These are phyloP conservation scores for Pholiota molesta DNA, from an alignment of 768 basidiomycete species.

Conservation along the genomic window DNA sequence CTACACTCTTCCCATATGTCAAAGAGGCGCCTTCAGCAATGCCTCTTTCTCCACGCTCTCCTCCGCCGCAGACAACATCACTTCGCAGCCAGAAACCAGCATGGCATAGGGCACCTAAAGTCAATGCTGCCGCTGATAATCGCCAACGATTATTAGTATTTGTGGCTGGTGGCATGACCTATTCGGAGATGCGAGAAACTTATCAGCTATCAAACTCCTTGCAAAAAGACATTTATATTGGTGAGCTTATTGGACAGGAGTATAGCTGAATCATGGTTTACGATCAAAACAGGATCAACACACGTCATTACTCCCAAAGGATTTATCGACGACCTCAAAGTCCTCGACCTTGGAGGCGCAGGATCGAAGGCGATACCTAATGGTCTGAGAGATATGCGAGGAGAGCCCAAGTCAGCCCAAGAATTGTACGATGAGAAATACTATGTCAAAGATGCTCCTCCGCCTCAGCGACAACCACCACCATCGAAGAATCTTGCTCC, in stretches of 20 bases:
- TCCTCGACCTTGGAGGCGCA: slow-evolving; percentile 84
- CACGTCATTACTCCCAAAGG: slow-evolving; percentile 81
- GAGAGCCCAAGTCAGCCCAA: slow-evolving; percentile 59
- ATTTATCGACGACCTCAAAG: slow-evolving; percentile 87
- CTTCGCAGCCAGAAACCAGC: slow-evolving; percentile 87
- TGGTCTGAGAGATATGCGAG: slow-evolving; percentile 55
- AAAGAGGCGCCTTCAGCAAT: slow-evolving; percentile 71
- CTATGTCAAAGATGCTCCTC: slow-evolving; percentile 65
- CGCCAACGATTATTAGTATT: slow-evolving; percentile 87
- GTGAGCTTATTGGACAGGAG: slow-evolving; percentile 40
- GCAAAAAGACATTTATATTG: slow-evolving; percentile 91
- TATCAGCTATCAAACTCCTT: slow-evolving; percentile 76
- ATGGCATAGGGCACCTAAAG: slow-evolving; percentile 80
- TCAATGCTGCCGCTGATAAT: slow-evolving; percentile 48
- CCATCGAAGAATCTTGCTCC: slow-evolving; percentile 38
- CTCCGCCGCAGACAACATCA: slow-evolving; percentile 67
- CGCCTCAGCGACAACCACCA: slow-evolving; percentile 45
- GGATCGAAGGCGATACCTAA: slow-evolving; percentile 77
- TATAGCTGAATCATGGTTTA: not conserved
- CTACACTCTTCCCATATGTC: slow-evolving; percentile 85
- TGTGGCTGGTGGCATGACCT: slow-evolving; percentile 93
- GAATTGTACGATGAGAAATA: slow-evolving; percentile 83
- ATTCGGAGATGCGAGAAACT: slow-evolving; percentile 90
- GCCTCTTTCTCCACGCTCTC: slow-evolving; percentile 47
- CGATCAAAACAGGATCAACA: slow-evolving; percentile 72